phyloP scores from a whole-genome alignment of 805 yeast species.

The Wickerhamiella brachini region DNA sequence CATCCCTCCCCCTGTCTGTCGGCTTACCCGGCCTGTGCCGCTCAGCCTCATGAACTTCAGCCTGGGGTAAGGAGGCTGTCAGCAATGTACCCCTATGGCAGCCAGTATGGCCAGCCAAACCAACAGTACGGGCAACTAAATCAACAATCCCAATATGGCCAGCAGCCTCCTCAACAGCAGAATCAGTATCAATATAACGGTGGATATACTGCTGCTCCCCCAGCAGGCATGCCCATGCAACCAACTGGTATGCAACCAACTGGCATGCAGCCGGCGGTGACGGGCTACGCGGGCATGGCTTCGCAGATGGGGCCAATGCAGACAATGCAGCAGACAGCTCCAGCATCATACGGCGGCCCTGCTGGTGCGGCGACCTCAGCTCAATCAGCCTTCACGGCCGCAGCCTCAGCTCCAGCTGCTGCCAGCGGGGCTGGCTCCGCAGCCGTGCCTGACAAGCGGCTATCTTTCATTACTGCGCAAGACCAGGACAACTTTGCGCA shows the following conservation, averaged over 20 bases:
- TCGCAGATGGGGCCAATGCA: conserved; percentile 6
- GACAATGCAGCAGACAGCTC: background rate
- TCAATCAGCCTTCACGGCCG: background rate
- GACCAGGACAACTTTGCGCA: conserved; percentile 83
- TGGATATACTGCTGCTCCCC: conserved; percentile 5
- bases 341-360: conserved; percentile 15
- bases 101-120: background rate
- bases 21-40: background rate
- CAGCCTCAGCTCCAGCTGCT: conserved; percentile 19
- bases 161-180: conserved; percentile 8
- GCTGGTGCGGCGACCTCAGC: conserved; percentile 1
- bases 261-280: background rate
- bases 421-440: background rate
- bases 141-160: background rate
- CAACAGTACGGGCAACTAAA: background rate
- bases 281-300: conserved; percentile 3
- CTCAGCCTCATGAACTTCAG: background rate
- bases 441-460: conserved; percentile 37
- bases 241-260: conserved; percentile 2
- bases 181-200: conserved; percentile 7
- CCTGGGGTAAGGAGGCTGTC: background rate
- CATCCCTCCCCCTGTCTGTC: too few relatives aligned
- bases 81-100: background rate
- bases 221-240: conserved; percentile 3
- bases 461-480: conserved; percentile 69